These are phyloP conservation scores for Thyridium curvatum DNA, from an alignment of 2,329 filamentous ascomycete species.

Conservation along the genomic window DNA sequence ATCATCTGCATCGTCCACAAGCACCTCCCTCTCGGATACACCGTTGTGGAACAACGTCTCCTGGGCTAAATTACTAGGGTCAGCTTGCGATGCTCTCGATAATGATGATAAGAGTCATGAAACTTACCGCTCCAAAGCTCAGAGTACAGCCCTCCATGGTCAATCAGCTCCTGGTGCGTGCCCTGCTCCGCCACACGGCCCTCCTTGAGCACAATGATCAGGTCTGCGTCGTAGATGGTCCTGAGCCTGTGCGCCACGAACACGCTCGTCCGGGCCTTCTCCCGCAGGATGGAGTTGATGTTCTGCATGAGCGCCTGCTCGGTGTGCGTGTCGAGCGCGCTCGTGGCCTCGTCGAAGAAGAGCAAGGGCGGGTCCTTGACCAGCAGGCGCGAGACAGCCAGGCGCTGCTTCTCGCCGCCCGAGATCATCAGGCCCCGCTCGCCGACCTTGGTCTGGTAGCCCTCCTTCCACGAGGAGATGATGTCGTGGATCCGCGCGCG, in stretches of 20 bases:
- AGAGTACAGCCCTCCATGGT: constrained; percentile 72
- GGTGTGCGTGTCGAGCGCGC: constrained; percentile 50
- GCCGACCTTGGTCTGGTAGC: constrained; percentile 85
- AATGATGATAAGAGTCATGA: neutral
- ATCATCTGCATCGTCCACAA: no score
- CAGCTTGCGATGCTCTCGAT: neutral
- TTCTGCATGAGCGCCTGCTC: constrained; percentile 85
- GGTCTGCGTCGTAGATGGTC: constrained; percentile 88
- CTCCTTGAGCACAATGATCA: constrained; percentile 84
- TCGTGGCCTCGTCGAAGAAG: constrained; percentile 21
- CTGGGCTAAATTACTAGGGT: constrained; percentile 6
- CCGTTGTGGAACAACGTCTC: constrained; percentile 9
- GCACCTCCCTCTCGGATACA: constrained; percentile 1
- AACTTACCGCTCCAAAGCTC: constrained; percentile 67
- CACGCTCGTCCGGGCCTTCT: constrained; percentile 84
- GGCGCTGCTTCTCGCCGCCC: constrained; percentile 50
- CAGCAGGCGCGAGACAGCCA: constrained; percentile 40
- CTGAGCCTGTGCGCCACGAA: constrained; percentile 90
- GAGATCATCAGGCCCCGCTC: constrained; percentile 28
- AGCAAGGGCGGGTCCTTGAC: constrained; percentile 30
- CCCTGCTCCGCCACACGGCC: constrained; percentile 84
- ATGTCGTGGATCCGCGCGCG: constrained; percentile 82
- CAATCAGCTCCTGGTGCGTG: constrained; percentile 78
- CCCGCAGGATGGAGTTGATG: constrained; percentile 86
- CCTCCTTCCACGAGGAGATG: constrained; percentile 73